phyloP scores from a whole-genome alignment of 176 grass and related monocot species.

The Neostapfia colusana region DNA sequence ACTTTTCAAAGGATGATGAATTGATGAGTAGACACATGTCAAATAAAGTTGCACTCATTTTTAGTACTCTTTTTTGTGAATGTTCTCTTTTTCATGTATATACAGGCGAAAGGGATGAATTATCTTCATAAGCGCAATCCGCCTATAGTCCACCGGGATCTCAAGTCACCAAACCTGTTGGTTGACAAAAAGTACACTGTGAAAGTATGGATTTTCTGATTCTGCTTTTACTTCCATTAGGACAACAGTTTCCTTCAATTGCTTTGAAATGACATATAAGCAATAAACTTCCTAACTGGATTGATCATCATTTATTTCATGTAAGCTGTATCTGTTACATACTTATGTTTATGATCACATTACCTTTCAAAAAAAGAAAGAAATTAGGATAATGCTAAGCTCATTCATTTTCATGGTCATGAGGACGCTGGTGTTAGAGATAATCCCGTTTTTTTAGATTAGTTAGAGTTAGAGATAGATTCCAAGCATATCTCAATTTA shows the following conservation, averaged over 20 bases:
- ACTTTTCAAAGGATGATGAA: constrained; percentile 12
- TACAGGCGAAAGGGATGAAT: constrained; percentile 88
- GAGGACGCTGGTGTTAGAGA: background rate
- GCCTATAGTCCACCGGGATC: constrained; percentile 86
- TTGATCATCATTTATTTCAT: background rate
- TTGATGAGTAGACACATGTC: constrained; percentile 11
- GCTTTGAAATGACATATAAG: background rate
- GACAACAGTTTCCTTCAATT: background rate
- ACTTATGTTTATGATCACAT: background rate
- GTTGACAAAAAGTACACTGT: constrained; percentile 90
- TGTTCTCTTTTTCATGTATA: constrained; percentile 19
- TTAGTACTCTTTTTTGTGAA: constrained; percentile 3
- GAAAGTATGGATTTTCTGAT: constrained; percentile 54
- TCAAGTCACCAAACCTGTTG: constrained; percentile 81
- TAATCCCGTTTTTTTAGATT: no score
- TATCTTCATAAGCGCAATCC: constrained; percentile 90
- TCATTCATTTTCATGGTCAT: background rate
- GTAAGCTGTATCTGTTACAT: background rate
- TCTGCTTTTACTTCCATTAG: constrained; percentile 13
- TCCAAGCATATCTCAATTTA: no score
- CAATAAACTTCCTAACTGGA: background rate
- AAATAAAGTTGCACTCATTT: background rate
- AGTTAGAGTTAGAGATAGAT: no score
- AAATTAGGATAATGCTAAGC: constrained; percentile 2
- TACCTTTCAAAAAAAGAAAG: background rate